These are phyloP conservation scores for Scutellaria baicalensis DNA, from an alignment of 257 asterid species.

Conservation along the genomic window DNA sequence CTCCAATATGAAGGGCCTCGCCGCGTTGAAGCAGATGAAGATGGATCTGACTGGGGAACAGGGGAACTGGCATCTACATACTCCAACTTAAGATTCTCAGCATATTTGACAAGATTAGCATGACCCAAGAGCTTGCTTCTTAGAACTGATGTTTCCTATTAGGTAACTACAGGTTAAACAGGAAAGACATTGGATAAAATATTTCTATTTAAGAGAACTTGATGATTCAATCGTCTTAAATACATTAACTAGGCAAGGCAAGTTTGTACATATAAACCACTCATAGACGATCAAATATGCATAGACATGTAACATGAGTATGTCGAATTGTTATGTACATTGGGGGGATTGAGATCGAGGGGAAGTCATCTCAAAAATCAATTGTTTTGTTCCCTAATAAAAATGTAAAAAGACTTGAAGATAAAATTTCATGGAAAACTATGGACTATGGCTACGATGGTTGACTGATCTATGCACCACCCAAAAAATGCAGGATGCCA, in stretches of 20 bases:
- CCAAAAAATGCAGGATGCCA: not conserved
- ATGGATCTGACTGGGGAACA: slow-evolving; percentile 50
- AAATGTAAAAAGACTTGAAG: not conserved
- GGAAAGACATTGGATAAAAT: not conserved
- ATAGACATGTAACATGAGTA: not conserved
- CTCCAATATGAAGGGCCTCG: slow-evolving; percentile 67
- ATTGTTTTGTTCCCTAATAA: not conserved
- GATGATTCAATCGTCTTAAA: not conserved
- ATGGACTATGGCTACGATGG: not conserved
- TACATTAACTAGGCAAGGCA: not conserved
- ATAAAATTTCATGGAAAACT: not conserved
- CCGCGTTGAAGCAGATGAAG: slow-evolving; percentile 52
- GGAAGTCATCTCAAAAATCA: not conserved
- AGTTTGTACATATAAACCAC: slow-evolving; percentile 7
- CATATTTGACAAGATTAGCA: slow-evolving; percentile 63
- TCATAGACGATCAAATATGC: not conserved
- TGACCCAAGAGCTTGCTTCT: slow-evolving; percentile 70
- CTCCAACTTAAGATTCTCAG: slow-evolving; percentile 62
- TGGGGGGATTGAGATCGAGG: not conserved
- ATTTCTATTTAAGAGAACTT: not conserved
- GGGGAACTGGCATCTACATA: slow-evolving; percentile 53
- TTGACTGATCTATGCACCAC: not conserved
- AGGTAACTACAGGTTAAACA: slow-evolving; percentile 10
- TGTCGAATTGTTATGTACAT: not conserved
- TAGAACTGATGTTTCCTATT: slow-evolving; percentile 78